These are phyloP conservation scores for Trichoderma gracile DNA, from an alignment of 2,329 filamentous ascomycete genomes.

Conservation along the genomic window DNA sequence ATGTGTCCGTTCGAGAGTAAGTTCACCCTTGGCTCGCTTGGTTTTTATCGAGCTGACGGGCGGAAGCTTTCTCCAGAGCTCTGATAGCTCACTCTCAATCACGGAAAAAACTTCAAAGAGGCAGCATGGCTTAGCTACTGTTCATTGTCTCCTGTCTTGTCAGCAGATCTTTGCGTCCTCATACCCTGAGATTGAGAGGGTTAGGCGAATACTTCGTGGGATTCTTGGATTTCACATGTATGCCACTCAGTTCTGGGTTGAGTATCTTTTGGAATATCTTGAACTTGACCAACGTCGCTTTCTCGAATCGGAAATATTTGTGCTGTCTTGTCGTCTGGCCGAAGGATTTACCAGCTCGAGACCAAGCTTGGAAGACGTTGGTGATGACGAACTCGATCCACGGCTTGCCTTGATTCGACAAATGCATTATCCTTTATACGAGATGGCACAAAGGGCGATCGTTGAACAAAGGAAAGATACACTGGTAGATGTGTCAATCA, in stretches of 20 bases:
- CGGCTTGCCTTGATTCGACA: background rate
- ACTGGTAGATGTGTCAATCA: background rate
- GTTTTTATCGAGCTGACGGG: background rate
- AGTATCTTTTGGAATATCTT: constrained; percentile 9
- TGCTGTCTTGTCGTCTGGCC: background rate
- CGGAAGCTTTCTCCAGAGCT: constrained; percentile 11
- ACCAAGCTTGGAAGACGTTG: background rate
- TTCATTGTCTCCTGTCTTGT: constrained; percentile 11
- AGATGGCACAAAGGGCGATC: background rate
- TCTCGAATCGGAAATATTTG: background rate
- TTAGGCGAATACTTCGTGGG: background rate
- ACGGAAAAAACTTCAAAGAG: background rate
- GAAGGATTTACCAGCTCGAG: background rate
- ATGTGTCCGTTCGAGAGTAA: constrained; percentile 36
- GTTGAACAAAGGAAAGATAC: background rate
- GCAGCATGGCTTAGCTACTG: constrained; percentile 10
- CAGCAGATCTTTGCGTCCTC: background rate
- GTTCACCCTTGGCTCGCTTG: background rate
- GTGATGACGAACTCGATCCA: background rate
- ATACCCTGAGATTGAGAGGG: background rate
- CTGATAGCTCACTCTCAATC: constrained; percentile 1
- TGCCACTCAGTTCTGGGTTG: constrained; percentile 24
- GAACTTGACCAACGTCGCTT: background rate
- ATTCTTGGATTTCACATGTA: constrained; percentile 25
- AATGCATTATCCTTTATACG: background rate